phyloP scores from a whole-genome alignment of 768 basidiomycete genomes.

The Myochromella boudieri region DNA sequence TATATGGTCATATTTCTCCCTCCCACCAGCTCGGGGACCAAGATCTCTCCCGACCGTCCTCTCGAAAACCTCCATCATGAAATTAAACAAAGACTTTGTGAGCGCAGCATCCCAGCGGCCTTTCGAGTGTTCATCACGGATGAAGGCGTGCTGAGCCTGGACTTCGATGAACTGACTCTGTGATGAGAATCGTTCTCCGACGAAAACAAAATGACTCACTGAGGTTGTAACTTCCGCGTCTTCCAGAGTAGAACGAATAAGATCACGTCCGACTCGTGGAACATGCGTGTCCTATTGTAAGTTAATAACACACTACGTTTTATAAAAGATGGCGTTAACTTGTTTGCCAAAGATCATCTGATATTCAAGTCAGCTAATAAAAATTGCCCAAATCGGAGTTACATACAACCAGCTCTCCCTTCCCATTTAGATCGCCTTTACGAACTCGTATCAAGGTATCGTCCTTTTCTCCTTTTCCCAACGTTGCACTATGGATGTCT shows the following conservation, averaged over 20 bases:
- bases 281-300: slow-evolving; percentile 83
- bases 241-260: slow-evolving; percentile 82
- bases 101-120: slow-evolving; percentile 96
- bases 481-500: slow-evolving; percentile 84
- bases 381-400: neutral
- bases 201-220: slow-evolving; percentile 41
- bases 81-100: slow-evolving; percentile 73
- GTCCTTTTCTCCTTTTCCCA: slow-evolving; percentile 84
- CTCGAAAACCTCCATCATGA: slow-evolving; percentile 94
- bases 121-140: slow-evolving; percentile 89
- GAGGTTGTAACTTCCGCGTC: slow-evolving; percentile 72
- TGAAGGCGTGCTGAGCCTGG: slow-evolving; percentile 96
- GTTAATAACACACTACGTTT: neutral
- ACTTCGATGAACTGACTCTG: slow-evolving; percentile 81
- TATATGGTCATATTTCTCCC: slow-evolving; percentile 70
- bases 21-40: slow-evolving; percentile 55
- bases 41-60: slow-evolving; percentile 85
- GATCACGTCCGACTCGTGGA: slow-evolving; percentile 79
- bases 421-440: slow-evolving; percentile 72
- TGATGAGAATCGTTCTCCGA: neutral
- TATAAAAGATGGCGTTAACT: slow-evolving; percentile 36
- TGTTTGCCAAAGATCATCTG: slow-evolving; percentile 97
- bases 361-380: neutral
- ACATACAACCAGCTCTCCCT: slow-evolving; percentile 83
- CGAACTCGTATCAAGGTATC: slow-evolving; percentile 74